A percentile compares a stretch with the other conserved stretches of the same genome.
These are phyloP conservation scores for Fomitopsis schrenkii DNA, from an alignment of 1,284 basidiomycete genomes.

Conservation along the genomic window DNA sequence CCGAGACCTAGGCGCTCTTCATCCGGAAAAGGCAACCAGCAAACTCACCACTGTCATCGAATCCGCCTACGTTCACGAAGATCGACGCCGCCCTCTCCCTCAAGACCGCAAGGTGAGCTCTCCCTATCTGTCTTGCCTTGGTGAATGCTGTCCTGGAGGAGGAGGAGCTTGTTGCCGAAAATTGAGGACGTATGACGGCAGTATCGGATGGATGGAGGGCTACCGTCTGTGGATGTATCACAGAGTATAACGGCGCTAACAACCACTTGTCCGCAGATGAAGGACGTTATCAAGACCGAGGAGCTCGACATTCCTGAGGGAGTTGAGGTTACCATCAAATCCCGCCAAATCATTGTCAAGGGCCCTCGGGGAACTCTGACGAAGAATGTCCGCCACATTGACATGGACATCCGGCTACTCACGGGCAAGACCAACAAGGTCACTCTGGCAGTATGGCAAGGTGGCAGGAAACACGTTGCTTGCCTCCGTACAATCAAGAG, in stretches of 20 bases:
- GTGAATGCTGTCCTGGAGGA: background rate
- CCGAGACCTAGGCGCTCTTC: conserved; percentile 2
- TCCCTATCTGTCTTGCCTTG: conserved; percentile 7
- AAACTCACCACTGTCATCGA: background rate
- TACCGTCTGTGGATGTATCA: conserved; percentile 22
- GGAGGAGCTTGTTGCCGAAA: background rate
- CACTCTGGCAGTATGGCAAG: conserved; percentile 96
- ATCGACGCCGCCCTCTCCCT: conserved; percentile 16
- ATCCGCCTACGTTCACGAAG: conserved; percentile 4
- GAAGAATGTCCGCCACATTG: conserved; percentile 92
- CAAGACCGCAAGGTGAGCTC: conserved; percentile 33
- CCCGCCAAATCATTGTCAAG: conserved; percentile 84
- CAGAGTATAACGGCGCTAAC: conserved; percentile 12
- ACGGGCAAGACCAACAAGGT: conserved; percentile 74
- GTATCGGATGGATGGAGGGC: conserved; percentile 28
- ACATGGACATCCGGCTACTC: conserved; percentile 93
- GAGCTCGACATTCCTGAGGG: conserved; percentile 87
- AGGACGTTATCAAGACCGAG: conserved; percentile 91
- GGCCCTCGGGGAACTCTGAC: conserved; percentile 87
- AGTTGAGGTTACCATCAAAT: conserved; percentile 83
- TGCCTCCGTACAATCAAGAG: conserved; percentile 96
- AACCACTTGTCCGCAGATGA: conserved; percentile 57
- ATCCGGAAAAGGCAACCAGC: conserved; percentile 11
- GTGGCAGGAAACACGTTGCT: conserved; percentile 96
- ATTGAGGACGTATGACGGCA: background rate